Percentiles rank a stretch among this genome's conserved stretches.
These are phyloP conservation scores for Calonectria pseudoturangicola DNA, from an alignment of 2,329 filamentous ascomycete genomes.

Conservation along the genomic window DNA sequence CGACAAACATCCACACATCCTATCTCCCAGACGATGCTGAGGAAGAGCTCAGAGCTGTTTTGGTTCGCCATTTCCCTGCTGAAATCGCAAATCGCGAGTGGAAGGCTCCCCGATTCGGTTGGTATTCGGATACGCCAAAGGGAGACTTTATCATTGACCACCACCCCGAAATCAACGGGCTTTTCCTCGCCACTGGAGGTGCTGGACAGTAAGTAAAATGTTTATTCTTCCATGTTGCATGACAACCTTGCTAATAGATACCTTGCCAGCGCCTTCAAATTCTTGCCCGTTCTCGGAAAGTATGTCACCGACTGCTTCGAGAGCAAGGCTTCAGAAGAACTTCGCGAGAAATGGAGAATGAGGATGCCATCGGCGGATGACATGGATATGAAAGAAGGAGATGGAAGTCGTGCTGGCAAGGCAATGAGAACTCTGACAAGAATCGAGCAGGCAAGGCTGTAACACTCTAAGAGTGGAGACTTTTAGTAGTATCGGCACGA, in stretches of 20 bases:
- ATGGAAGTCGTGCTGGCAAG: conserved; percentile 57
- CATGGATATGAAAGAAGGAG: conserved; percentile 48
- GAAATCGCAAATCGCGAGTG: conserved; percentile 71
- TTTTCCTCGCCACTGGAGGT: conserved; percentile 68
- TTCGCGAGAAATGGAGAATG: conserved; percentile 57
- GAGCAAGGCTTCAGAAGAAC: conserved; percentile 51
- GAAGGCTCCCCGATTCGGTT: conserved; percentile 72
- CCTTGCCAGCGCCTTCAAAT: conserved; percentile 45
- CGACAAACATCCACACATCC: conserved; percentile 63
- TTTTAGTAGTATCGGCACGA: neutral
- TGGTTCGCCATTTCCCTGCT: conserved; percentile 71
- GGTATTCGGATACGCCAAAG: conserved; percentile 79
- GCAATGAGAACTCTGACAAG: conserved; percentile 50
- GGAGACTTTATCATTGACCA: conserved; percentile 77
- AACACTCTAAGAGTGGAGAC: neutral
- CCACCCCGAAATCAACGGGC: conserved; percentile 68
- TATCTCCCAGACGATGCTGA: conserved; percentile 71
- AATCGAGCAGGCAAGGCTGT: conserved; percentile 56
- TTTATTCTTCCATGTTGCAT: no score
- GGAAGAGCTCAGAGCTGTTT: conserved; percentile 68
- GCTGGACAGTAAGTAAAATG: conserved; percentile 49
- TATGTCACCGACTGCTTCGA: conserved; percentile 58
- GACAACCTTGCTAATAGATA: neutral
- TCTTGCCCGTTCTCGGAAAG: conserved; percentile 44
- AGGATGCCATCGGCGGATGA: conserved; percentile 33